These are phyloP conservation scores for Mikania micrantha DNA, from an alignment of 129 eudicot genomes.

Conservation along the genomic window DNA sequence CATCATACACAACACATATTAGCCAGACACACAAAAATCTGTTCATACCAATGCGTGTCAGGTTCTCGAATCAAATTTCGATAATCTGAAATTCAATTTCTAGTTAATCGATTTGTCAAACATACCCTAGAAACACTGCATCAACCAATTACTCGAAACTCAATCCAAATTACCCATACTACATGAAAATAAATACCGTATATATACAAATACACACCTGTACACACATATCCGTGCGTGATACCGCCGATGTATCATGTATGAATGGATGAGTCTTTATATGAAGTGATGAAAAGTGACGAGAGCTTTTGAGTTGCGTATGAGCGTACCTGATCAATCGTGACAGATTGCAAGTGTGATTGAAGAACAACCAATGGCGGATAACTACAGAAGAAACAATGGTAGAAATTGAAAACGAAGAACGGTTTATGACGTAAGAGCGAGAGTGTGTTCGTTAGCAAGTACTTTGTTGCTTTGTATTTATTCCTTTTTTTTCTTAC, in stretches of 20 bases:
- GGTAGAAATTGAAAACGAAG: conserved; percentile 13
- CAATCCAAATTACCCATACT: conserved; percentile 10
- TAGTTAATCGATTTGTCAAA: background rate
- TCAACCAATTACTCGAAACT: background rate
- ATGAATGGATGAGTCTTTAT: background rate
- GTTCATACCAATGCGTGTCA: background rate
- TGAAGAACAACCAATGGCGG: conserved; percentile 30
- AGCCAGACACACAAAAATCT: background rate
- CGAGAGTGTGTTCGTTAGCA: conserved; percentile 21
- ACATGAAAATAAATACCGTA: background rate
- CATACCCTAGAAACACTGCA: conserved; percentile 2
- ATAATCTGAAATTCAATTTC: background rate
- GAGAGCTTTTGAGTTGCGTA: too few species aligned
- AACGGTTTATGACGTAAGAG: conserved; percentile 28
- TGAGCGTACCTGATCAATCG: conserved; percentile 21
- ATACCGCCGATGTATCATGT: background rate
- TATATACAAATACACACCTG: background rate
- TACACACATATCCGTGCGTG: background rate
- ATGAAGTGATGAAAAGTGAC: conserved; percentile 4
- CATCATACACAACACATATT: background rate
- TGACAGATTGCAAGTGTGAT: conserved; percentile 8
- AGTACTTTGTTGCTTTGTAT: conserved; percentile 22
- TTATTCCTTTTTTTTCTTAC: too few species aligned
- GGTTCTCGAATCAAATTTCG: background rate
- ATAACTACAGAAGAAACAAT: conserved; percentile 5